Evolutionary conservation across 2,329 filamentous ascomycete species (phyloP).

Genomic region (Clarireedia monteithiana): DNA sequence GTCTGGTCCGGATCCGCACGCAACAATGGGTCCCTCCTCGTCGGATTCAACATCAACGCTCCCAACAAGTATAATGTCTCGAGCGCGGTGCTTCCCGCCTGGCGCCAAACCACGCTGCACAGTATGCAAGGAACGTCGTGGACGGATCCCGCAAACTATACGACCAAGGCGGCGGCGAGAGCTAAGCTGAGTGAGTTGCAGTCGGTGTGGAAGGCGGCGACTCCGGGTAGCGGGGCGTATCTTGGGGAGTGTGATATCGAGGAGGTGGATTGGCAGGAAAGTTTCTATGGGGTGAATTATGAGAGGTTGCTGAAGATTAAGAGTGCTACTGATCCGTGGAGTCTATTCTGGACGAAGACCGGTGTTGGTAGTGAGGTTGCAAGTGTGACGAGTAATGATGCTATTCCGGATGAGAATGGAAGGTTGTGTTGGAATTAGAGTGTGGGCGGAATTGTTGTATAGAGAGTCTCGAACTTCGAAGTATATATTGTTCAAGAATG

Average conservation of each 20-base stretch:
- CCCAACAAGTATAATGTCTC: background rate
- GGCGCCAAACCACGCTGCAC: conserved; percentile 13
- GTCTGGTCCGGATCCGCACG: conserved; percentile 19
- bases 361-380: conserved; percentile 29
- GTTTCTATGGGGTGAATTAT: conserved; percentile 34
- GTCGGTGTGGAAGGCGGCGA: conserved; percentile 12
- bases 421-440: conserved; percentile 2
- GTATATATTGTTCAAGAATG: background rate
- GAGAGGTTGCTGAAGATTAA: conserved; percentile 13
- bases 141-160: background rate
- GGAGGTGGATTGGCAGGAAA: conserved; percentile 11
- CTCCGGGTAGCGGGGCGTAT: conserved; percentile 9
- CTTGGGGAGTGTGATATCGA: conserved; percentile 10
- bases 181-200: conserved; percentile 11
- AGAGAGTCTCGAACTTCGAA: background rate
- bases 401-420: conserved; percentile 3
- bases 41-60: conserved; percentile 2
- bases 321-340: conserved; percentile 12
- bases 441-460: background rate
- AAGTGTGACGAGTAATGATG: conserved; percentile 19
- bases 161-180: conserved; percentile 1
- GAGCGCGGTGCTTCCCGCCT: conserved; percentile 31
- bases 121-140: conserved; percentile 12
- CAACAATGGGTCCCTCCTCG: background rate
- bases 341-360: conserved; percentile 14